Base-by-base conservation (phyloP, 768 basidiomycete genomes). In the Boletus rubescentipes region DNA sequence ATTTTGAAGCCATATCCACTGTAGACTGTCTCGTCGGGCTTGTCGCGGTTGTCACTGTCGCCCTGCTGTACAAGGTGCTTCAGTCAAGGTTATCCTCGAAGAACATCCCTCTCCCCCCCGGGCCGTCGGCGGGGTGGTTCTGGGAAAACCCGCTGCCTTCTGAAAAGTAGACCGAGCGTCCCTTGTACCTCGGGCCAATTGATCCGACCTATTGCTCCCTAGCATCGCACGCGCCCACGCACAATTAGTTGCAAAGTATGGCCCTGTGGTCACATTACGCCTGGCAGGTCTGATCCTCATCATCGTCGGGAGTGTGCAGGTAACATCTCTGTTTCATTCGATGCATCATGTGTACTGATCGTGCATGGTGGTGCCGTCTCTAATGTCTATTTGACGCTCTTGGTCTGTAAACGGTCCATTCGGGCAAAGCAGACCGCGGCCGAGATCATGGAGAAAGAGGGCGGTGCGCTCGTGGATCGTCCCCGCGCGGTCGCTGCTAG, bases 361-460 rank as follows among this genome's bases (percentile, higher is more conserved):
- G 5, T 21, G 26, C 26, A 26, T 26, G 4, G 26, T 26, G 26
- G 26, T 6, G 26, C 26, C 26, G 26, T 6, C 26, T 26, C 26
- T 3, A 6, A 26, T 26, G 26, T 46, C 34, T 12, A 7, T 32
- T 46, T 10, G 32, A 35, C 6, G 16, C 6, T 1, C 16, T 26
- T 31, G 30, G 2, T 29, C 10, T 21, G 40, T 23, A 18, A 31
- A 31, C 26, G 26, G 20, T 52, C 12, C 8, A 14, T 53, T 15
- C 11, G 44, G 30, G 20, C 20, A 12, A 30, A 73, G 42, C 69
- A 83, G 64, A 81, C 80, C 5, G 79, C 80, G 0, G 70, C 77
- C 1, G 81, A 84, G 10, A 78, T 84, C 41, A 79, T 85, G 81
- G 83, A 85, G 64, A 79, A 80, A 51, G 78, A 81, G 53, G 82